phyloP scores from a whole-genome alignment of 768 basidiomycete genomes.

The Termitomyces titanicus region DNA sequence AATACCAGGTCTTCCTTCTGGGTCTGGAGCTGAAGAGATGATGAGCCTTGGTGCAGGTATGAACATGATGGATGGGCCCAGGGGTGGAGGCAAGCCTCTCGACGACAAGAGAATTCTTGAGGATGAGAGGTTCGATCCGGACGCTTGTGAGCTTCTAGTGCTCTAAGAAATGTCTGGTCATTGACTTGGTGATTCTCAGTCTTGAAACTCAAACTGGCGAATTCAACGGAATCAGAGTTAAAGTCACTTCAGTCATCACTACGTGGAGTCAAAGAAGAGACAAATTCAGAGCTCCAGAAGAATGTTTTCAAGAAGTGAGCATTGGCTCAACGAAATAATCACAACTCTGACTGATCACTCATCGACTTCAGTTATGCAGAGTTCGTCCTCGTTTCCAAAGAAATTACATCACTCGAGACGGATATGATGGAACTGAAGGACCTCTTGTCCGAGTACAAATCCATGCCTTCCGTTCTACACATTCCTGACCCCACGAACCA shows the following conservation, averaged over 20 bases:
- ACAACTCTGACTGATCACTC: conserved; percentile 1
- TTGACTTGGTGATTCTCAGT: conserved; percentile 34
- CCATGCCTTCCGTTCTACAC: conserved; percentile 89
- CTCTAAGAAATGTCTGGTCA: conserved; percentile 12
- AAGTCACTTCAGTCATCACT: conserved; percentile 75
- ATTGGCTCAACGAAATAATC: background rate
- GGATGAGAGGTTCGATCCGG: conserved; percentile 81
- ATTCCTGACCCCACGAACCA: conserved; percentile 78
- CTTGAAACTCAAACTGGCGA: conserved; percentile 83
- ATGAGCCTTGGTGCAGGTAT: conserved; percentile 18
- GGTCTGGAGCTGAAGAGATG: conserved; percentile 28
- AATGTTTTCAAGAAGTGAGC: conserved; percentile 92
- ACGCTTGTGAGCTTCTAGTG: conserved; percentile 63
- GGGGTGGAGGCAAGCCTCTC: conserved; percentile 41
- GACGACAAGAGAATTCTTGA: conserved; percentile 68
- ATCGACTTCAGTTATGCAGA: conserved; percentile 76
- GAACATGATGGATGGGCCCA: conserved; percentile 36
- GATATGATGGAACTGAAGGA: conserved; percentile 98
- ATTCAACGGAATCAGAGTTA: conserved; percentile 82
- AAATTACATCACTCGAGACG: conserved; percentile 93
- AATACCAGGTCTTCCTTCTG: conserved; percentile 53
- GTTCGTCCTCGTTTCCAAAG: conserved; percentile 95
- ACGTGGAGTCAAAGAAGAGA: conserved; percentile 64
- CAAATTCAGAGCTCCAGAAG: conserved; percentile 76
- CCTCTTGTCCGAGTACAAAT: conserved; percentile 90